Percentiles rank a stretch among this genome's conserved stretches.
These are phyloP conservation scores for Mycena vitilis DNA, from an alignment of 768 basidiomycete species.

Conservation along the genomic window DNA sequence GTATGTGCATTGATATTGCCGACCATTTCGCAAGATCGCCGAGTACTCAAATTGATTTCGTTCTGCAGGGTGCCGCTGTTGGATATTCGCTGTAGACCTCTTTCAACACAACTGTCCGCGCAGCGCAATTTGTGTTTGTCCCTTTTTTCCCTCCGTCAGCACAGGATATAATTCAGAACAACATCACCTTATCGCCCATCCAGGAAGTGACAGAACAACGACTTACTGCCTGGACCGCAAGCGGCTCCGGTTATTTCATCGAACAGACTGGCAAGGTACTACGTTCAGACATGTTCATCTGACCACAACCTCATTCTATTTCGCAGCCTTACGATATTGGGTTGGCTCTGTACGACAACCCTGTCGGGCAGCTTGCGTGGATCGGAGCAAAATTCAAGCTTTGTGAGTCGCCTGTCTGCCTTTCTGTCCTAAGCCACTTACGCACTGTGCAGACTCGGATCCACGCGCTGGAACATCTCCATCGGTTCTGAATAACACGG, in stretches of 20 bases:
- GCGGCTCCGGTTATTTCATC: conserved; percentile 2
- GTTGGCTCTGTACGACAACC: conserved; percentile 40
- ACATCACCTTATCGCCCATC: conserved; percentile 13
- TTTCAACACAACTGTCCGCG: conserved; percentile 24
- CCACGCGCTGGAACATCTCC: conserved; percentile 27
- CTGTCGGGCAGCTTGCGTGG: conserved; percentile 41
- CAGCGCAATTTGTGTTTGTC: conserved; percentile 25
- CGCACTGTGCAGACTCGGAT: conserved; percentile 9
- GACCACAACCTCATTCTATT: background rate
- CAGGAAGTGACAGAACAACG: conserved; percentile 21
- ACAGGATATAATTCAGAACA: conserved; percentile 4
- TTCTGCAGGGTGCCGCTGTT: background rate
- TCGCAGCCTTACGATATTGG: conserved; percentile 40
- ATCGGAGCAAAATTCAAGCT: conserved; percentile 38
- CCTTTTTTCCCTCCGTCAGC: conserved; percentile 19
- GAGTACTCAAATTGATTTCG: background rate
- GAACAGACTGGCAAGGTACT: background rate
- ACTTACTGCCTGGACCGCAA: conserved; percentile 6
- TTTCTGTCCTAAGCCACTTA: background rate
- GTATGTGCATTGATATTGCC: conserved; percentile 11
- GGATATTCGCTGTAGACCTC: conserved; percentile 17
- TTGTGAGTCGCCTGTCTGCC: conserved; percentile 14
- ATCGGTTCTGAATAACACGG: conserved; percentile 13
- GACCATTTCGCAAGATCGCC: no score
- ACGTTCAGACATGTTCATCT: background rate